Conservation (phyloP, 2,329 filamentous ascomycete genomes). For the Neophaeococcomyces aloes region DNA sequence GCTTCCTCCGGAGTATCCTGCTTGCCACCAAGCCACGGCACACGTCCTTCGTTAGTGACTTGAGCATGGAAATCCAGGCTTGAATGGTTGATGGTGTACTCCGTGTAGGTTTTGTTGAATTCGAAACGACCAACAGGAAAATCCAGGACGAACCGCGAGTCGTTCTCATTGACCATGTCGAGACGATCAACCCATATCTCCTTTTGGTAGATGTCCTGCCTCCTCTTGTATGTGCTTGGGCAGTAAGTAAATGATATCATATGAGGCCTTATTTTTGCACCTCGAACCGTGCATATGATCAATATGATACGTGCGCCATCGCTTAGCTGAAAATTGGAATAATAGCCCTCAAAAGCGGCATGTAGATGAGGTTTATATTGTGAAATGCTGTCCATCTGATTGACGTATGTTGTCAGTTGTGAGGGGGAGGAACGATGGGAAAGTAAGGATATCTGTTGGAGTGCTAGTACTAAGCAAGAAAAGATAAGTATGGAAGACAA, state of each 20-base stretch:
- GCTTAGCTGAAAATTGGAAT: conserved; percentile 1
- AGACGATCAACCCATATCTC: background rate
- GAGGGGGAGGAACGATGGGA: no score
- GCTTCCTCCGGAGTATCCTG: background rate
- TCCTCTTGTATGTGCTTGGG: background rate
- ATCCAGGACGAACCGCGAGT: background rate
- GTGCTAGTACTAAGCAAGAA: no score
- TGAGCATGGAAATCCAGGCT: background rate
- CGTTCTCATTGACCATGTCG: background rate
- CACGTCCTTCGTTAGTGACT: background rate
- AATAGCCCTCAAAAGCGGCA: conserved; percentile 7
- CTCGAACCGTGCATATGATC: conserved; percentile 1
- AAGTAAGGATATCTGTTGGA: no score
- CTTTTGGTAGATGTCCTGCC: conserved; percentile 2
- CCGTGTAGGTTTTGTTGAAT: background rate
- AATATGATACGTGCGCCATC: background rate
- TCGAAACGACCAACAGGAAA: background rate
- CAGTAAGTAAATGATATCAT: conserved; percentile 8
- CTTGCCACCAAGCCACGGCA: background rate
- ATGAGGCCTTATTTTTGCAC: background rate
- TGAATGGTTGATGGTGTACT: background rate
- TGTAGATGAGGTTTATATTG: conserved; percentile 3
- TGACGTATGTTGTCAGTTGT: no score
- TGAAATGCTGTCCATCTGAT: no score
- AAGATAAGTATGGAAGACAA: no score